Conservation (phyloP, 2,329 filamentous ascomycete genomes). For the Colletotrichum liaoningense region DNA sequence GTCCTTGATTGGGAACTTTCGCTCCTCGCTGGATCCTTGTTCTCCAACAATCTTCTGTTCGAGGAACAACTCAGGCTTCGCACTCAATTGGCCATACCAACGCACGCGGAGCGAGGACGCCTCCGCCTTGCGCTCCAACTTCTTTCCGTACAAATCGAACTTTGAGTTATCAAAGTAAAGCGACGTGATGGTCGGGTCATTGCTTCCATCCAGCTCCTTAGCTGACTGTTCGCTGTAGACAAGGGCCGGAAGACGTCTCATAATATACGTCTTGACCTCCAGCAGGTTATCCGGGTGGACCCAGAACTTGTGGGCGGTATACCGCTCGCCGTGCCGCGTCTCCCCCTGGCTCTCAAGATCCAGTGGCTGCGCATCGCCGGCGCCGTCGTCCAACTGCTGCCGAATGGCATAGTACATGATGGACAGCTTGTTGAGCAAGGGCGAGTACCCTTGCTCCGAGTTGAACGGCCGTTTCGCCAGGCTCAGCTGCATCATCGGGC, state of each 20-base stretch:
- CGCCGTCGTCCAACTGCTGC: constrained; percentile 77
- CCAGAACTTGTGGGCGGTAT: constrained; percentile 95
- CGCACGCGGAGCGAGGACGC: constrained; percentile 87
- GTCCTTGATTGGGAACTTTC: constrained; percentile 87
- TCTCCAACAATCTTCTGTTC: constrained; percentile 90
- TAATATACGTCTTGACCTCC: constrained; percentile 95
- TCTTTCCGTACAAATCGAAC: constrained; percentile 88
- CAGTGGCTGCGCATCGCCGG: constrained; percentile 49
- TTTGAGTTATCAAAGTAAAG: constrained; percentile 93
- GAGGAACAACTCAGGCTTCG: constrained; percentile 82
- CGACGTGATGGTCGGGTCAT: constrained; percentile 93
- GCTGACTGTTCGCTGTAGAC: constrained; percentile 91
- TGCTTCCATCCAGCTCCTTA: constrained; percentile 82
- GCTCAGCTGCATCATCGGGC: constrained; percentile 90
- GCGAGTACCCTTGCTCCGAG: constrained; percentile 88
- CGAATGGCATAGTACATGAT: constrained; percentile 96
- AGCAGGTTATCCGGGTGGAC: constrained; percentile 94
- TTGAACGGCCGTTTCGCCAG: constrained; percentile 93
- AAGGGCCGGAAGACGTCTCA: constrained; percentile 89
- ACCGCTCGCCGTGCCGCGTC: constrained; percentile 75
- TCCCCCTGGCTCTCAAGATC: constrained; percentile 66
- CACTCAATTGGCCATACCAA: constrained; percentile 88
- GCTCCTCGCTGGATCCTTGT: constrained; percentile 81
- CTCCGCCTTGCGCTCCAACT: constrained; percentile 80
- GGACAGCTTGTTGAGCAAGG: constrained; percentile 89